Evolutionary conservation across 768 basidiomycete genomes (phyloP), one percentile per base, ranked within the genome.

Genomic region (Porpolomopsis calyptriformis): DNA sequence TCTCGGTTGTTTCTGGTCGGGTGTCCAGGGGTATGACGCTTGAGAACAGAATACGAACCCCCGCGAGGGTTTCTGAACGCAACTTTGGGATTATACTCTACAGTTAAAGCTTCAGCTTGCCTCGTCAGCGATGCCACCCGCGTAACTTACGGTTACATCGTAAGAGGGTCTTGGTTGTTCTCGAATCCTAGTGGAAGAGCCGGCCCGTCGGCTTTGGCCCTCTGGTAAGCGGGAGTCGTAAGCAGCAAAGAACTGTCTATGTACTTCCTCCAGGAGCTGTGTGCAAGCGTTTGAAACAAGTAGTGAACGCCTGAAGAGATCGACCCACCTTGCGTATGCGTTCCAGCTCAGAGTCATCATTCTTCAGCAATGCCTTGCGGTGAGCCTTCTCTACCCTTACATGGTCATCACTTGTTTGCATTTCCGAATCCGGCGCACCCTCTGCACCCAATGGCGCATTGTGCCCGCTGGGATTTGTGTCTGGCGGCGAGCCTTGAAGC

Each of bases 11-110:
- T 60, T 91, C 82, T 29, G 89, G 85, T 46, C 66, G 70, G 2
- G 79, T 81, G 55, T 90, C 84, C n/a, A 93, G 74, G 3, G 94
- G 92, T 46, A 98, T 92, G 33, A 99, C 80, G 47, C 92, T 89
- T 1, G 94, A 97, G 64, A 99, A 98, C 27, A 94, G 71, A 25
- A 99, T 75, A 56, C 85, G 78, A 23, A 82, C 73, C 23, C 85
- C 87, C 27, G 73, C 71, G n/a, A 98, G 72, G 0, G 88, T 83
- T 53, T 78, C 74, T 19, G 69, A 59, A 44, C 94, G 83, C 62
- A 94, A 72, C 45, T 70, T 68, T 11, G 89, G 88, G 43, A 98
- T 93, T 52, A 99, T 96, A 43, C 62, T 65, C 93, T 97, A 55
- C 5, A 46, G 22, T 16, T 43, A 8, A 38, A 47, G 26, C 27